Evolutionary conservation across 805 yeast species (phyloP).

Genomic region (Kuraishia hungarica): DNA sequence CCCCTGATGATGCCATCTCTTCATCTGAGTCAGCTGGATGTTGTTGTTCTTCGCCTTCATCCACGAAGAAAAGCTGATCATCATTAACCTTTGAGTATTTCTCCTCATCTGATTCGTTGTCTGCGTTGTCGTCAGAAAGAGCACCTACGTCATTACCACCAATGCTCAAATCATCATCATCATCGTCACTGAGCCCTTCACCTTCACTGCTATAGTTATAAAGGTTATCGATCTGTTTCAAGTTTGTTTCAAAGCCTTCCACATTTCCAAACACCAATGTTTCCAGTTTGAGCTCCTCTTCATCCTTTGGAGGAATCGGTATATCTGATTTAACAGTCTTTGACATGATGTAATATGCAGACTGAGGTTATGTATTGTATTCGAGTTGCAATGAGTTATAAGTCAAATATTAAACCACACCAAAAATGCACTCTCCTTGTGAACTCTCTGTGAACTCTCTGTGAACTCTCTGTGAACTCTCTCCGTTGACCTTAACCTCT

Average conservation of each 20-base stretch:
- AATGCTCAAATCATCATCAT: conserved; percentile 34
- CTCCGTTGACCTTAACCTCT: too few species aligned
- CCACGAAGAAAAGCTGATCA: conserved; percentile 47
- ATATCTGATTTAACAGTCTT: conserved; percentile 5
- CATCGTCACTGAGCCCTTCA: conserved; percentile 29
- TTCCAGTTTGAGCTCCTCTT: conserved; percentile 73
- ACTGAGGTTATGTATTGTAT: neutral
- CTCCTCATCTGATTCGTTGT: conserved; percentile 20
- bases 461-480: too few species aligned
- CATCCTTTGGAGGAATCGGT: conserved; percentile 62
- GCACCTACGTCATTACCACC: conserved; percentile 21
- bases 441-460: too few species aligned
- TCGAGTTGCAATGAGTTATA: too few species aligned
- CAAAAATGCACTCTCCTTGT: neutral
- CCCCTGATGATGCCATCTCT: conserved; percentile 3
- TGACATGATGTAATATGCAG: neutral
- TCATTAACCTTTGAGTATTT: conserved; percentile 28
- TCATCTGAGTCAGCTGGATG: conserved; percentile 7
- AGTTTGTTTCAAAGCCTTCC: conserved; percentile 60
- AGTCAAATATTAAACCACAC: neutral
- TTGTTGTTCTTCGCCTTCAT: conserved; percentile 27
- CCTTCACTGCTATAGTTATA: conserved; percentile 28
- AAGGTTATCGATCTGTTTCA: conserved; percentile 53
- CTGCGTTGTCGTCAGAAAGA: conserved; percentile 19
- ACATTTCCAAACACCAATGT: conserved; percentile 85